These are phyloP conservation scores for Cystobasidium slooffiae DNA, from an alignment of 1,284 basidiomycete species.

Conservation along the genomic window DNA sequence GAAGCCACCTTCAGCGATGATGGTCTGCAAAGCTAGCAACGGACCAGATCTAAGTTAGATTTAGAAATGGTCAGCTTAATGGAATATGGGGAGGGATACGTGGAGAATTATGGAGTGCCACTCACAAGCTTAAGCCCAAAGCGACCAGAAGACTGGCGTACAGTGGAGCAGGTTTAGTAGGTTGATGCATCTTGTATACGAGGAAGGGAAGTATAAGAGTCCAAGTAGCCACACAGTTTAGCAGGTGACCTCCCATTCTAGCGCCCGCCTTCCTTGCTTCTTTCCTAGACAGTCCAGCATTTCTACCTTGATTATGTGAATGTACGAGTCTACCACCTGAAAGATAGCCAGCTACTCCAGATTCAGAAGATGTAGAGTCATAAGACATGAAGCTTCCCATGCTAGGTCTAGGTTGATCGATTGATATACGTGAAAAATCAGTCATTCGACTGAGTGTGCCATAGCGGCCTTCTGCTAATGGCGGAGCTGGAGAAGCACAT, in stretches of 20 bases:
- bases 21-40: slow-evolving; percentile 35
- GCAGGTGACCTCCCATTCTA: slow-evolving; percentile 42
- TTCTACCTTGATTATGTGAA: background rate
- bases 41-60: slow-evolving; percentile 26
- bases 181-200: slow-evolving; percentile 38
- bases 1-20: slow-evolving; percentile 38
- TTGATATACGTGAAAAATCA: slow-evolving; percentile 27
- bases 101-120: background rate
- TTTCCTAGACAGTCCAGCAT: slow-evolving; percentile 17
- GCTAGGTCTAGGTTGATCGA: slow-evolving; percentile 38
- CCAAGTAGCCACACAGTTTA: slow-evolving; percentile 33
- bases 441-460: slow-evolving; percentile 37
- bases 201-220: slow-evolving; percentile 39
- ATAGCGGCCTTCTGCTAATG: slow-evolving; percentile 3
- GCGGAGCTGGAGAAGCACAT: slow-evolving; percentile 17
- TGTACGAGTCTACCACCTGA: slow-evolving; percentile 9
- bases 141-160: slow-evolving; percentile 35
- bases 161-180: slow-evolving; percentile 21
- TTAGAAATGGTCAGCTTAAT: background rate
- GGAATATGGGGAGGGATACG: no score
- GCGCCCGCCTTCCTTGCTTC: slow-evolving; percentile 37
- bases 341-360: slow-evolving; percentile 37
- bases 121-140: slow-evolving; percentile 30
- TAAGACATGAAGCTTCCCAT: slow-evolving; percentile 42
- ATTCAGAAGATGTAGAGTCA: slow-evolving; percentile 11